A percentile compares a stretch with the other conserved stretches of the same genome.
phyloP scores from a whole-genome alignment of 345 rosid species.

The Turnera subulata region DNA sequence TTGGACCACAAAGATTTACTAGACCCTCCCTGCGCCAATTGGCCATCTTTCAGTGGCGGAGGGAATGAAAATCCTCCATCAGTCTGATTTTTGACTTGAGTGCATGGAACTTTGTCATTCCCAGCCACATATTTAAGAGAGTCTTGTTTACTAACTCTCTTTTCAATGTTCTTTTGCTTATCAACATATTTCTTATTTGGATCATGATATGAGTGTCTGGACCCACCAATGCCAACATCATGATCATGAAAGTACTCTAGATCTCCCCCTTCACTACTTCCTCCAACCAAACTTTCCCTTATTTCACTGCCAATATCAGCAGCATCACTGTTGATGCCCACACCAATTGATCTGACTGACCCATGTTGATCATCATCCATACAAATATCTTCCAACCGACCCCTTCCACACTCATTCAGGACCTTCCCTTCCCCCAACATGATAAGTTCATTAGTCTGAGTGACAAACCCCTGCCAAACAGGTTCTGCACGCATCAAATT shows the following conservation, averaged over 20 bases:
- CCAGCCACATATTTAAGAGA: slow-evolving; percentile 35
- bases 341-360: slow-evolving; percentile 96
- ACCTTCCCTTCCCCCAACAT: slow-evolving; percentile 55
- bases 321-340: slow-evolving; percentile 87
- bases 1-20: slow-evolving; percentile 68
- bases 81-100: slow-evolving; percentile 43
- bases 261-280: slow-evolving; percentile 79
- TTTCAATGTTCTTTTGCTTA: slow-evolving; percentile 40
- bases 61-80: slow-evolving; percentile 77
- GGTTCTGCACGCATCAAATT: slow-evolving; percentile 77
- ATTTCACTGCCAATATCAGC: slow-evolving; percentile 93
- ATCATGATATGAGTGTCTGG: slow-evolving; percentile 43
- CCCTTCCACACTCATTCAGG: slow-evolving; percentile 41
- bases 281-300: slow-evolving; percentile 88
- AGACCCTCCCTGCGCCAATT: slow-evolving; percentile 48
- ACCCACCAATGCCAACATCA: slow-evolving; percentile 51
- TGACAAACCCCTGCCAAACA: slow-evolving; percentile 96
- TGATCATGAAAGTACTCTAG: slow-evolving; percentile 70
- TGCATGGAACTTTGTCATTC: slow-evolving; percentile 43
- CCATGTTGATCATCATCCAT: slow-evolving; percentile 84
- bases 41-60: slow-evolving; percentile 59
- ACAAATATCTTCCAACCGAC: slow-evolving; percentile 52
- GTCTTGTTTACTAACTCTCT: slow-evolving; percentile 43
- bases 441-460: slow-evolving; percentile 68
- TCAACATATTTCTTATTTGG: slow-evolving; percentile 50